Evolutionary conservation across 805 yeast genomes (phyloP).

Genomic region (Starmerella khaoyaiensis): DNA sequence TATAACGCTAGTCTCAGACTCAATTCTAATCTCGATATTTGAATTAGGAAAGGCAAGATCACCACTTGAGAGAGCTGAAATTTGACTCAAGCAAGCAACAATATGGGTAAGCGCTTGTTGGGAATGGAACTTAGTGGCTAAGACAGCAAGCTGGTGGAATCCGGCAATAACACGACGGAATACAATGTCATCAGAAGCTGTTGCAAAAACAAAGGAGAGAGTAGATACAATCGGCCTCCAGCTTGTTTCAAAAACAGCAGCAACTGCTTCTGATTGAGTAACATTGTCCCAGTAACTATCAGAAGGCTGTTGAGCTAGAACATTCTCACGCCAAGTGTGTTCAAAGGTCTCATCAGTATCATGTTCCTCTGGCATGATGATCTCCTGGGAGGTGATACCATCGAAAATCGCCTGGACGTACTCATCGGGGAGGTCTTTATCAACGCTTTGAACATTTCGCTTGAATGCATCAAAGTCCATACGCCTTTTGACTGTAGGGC

Average conservation of each 20-base stretch:
- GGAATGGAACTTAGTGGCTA: slow-evolving; percentile 55
- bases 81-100: slow-evolving; percentile 49
- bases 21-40: slow-evolving; percentile 30
- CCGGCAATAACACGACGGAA: slow-evolving; percentile 78
- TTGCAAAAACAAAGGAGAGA: slow-evolving; percentile 63
- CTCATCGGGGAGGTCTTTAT: slow-evolving; percentile 74
- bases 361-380: slow-evolving; percentile 96
- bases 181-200: slow-evolving; percentile 82
- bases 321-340: slow-evolving; percentile 38
- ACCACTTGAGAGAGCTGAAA: slow-evolving; percentile 50
- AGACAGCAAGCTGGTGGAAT: slow-evolving; percentile 68
- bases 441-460: slow-evolving; percentile 67
- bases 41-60: slow-evolving; percentile 24
- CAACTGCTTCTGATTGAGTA: slow-evolving; percentile 42
- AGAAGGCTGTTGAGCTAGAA: slow-evolving; percentile 20
- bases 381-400: slow-evolving; percentile 73
- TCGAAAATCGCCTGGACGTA: slow-evolving; percentile 67
- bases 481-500: slow-evolving; percentile 80
- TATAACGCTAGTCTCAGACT: slow-evolving; percentile 43
- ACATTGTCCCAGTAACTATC: slow-evolving; percentile 19
- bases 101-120: slow-evolving; percentile 49
- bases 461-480: slow-evolving; percentile 80
- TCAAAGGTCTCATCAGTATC: slow-evolving; percentile 89
- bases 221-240: slow-evolving; percentile 60
- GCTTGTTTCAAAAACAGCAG: slow-evolving; percentile 49